Base-by-base conservation (phyloP, 2,329 filamentous ascomycete species). In the Alternaria burnsii region DNA sequence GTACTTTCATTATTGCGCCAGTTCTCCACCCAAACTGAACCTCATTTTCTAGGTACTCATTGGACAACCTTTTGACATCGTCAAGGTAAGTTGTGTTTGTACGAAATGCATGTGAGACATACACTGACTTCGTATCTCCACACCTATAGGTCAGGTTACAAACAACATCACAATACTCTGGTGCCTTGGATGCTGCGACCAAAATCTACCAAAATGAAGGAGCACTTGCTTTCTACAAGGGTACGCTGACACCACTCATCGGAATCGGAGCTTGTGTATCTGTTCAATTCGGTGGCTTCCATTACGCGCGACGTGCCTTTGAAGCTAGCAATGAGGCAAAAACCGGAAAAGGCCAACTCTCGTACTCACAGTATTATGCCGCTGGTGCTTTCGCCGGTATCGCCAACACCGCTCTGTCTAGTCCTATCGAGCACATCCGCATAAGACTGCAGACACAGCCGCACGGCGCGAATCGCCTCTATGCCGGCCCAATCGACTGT, bases 231-330 rank as follows among this genome's bases (percentile, higher is more conserved):
- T 99, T 99, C 84, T 99, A 99, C 88, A 99, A 99, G 69, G 95
- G 95, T 73, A 98, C 95, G 0, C 85, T 99, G 58, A 98, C 95
- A 5, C 95, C 95, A 0, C 85, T 99, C 57, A 87, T 99, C 58
- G 95, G 95, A 69, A 98, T 99, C 76, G 95, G 95, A 70, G 95
- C 95, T 70, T 99, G 95, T 79, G 94, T 69, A 46, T 97, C 93
- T n/a, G 91, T 99, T 72, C 95, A 99, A 84, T 99, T 99, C 79
- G 95, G 94, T 65, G 95, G 91, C 72, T 99, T 98, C 85, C 93
- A 97, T 84, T 90, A 91, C 75, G 94, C 94, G 9, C 91, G 92
- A 61, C 92, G 95, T 61, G 90, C 87, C 73, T 89, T 99, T 77
- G 94, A 98, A 82, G 83, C 87, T 44, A 85, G 86, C 67, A 97